Evolutionary conservation across 805 yeast species (phyloP).

Genomic region (Tetrapisispora arboricola): DNA sequence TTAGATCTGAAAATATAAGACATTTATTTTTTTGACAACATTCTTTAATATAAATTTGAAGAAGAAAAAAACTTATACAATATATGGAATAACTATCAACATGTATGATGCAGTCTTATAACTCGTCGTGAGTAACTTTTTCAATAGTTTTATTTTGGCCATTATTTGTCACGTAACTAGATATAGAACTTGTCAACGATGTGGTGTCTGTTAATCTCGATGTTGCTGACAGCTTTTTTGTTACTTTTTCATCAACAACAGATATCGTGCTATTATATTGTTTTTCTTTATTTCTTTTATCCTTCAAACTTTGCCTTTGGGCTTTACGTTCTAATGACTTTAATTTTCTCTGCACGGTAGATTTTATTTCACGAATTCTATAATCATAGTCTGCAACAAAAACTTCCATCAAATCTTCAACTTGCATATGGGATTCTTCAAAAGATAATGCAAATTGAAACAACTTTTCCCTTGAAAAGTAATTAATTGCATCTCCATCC

Average conservation of each 20-base stretch:
- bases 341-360: slow-evolving; percentile 16
- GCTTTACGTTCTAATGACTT: slow-evolving; percentile 22
- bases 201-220: too few relatives aligned
- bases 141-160: too few relatives aligned
- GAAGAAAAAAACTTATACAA: too few relatives aligned
- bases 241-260: background rate
- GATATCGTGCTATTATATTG: background rate
- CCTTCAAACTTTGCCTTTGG: slow-evolving; percentile 10
- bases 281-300: background rate
- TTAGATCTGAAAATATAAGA: too few relatives aligned
- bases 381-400: slow-evolving; percentile 19
- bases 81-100: too few relatives aligned
- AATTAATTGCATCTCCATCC: slow-evolving; percentile 15
- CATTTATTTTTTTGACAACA: too few relatives aligned
- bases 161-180: too few relatives aligned
- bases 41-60: too few relatives aligned
- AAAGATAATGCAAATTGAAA: slow-evolving; percentile 25
- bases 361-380: slow-evolving; percentile 25
- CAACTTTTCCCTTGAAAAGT: slow-evolving; percentile 22
- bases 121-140: background rate
- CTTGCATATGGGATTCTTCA: slow-evolving; percentile 12
- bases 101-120: too few relatives aligned
- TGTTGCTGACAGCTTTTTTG: too few relatives aligned
- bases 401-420: slow-evolving; percentile 10
- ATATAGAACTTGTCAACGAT: too few relatives aligned